A percentile compares a stretch with the other conserved stretches of the same genome.
Conservation (phyloP, 306 rosid species). For the Malus sieversii region DNA sequence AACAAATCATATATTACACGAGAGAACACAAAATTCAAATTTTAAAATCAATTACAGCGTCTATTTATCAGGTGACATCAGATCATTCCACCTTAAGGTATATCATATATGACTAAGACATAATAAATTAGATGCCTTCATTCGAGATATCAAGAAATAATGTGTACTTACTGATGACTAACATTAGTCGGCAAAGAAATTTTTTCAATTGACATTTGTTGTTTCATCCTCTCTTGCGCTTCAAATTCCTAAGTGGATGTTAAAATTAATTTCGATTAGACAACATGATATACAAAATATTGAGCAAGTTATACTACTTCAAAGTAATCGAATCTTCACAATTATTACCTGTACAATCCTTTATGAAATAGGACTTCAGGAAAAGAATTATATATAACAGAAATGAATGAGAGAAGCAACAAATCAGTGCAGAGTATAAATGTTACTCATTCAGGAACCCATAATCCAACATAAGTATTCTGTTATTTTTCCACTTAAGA, state of each 20-base stretch:
- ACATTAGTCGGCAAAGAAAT: slow-evolving; percentile 54
- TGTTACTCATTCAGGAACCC: neutral
- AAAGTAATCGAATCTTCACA: neutral
- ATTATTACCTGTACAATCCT: neutral
- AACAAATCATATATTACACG: neutral
- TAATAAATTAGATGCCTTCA: neutral
- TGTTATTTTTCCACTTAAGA: neutral
- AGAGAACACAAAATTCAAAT: neutral
- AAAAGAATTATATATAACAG: neutral
- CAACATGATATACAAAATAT: neutral
- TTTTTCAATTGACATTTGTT: slow-evolving; percentile 65
- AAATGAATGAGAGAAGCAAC: neutral
- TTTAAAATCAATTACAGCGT: neutral
- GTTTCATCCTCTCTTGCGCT: slow-evolving; percentile 91
- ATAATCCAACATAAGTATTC: neutral
- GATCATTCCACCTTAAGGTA: neutral
- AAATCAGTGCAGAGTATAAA: neutral
- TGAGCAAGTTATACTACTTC: neutral
- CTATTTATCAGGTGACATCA: neutral
- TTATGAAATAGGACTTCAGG: neutral
- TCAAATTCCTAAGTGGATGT: slow-evolving; percentile 68
- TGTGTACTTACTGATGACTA: slow-evolving; percentile 71
- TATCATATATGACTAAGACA: neutral
- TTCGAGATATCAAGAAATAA: neutral
- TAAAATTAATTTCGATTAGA: neutral